Conservation (phyloP, 305 asterid genomes). For the Salvia sclarea region DNA sequence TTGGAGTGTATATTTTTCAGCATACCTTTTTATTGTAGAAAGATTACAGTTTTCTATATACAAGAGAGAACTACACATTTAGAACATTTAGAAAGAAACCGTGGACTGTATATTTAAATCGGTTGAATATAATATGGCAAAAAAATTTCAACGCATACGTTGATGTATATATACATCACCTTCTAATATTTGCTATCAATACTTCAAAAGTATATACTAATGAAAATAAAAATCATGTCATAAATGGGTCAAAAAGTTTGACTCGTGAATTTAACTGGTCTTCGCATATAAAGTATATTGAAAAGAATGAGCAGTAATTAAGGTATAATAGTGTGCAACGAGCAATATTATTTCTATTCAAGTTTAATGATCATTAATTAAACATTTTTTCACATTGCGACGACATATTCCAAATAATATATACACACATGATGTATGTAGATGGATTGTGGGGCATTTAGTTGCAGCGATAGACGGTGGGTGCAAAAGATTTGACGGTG, state of each 20-base stretch:
- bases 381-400: neutral
- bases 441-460: constrained; percentile 20
- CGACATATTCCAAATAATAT: neutral
- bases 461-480: constrained; percentile 24
- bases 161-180: too few relatives aligned
- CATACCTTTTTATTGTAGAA: too few relatives aligned
- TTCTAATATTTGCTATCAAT: neutral
- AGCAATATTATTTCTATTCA: neutral
- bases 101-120: neutral
- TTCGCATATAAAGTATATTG: neutral
- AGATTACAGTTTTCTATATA: too few relatives aligned
- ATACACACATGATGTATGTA: neutral
- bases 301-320: constrained; percentile 6
- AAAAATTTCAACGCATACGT: too few relatives aligned
- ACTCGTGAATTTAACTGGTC: neutral
- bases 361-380: constrained; percentile 7
- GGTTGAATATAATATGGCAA: neutral
- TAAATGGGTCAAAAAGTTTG: constrained; percentile 14
- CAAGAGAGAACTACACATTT: too few relatives aligned
- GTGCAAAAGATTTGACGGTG: constrained; percentile 29
- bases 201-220: neutral
- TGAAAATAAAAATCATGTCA: neutral
- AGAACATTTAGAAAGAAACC: neutral
- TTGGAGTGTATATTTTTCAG: too few relatives aligned
- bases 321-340: neutral